Percentiles rank a stretch among this genome's conserved stretches.
Evolutionary conservation across 352 stramenopile species (phyloP).

Genomic region (Globisporangium spiculum): DNA sequence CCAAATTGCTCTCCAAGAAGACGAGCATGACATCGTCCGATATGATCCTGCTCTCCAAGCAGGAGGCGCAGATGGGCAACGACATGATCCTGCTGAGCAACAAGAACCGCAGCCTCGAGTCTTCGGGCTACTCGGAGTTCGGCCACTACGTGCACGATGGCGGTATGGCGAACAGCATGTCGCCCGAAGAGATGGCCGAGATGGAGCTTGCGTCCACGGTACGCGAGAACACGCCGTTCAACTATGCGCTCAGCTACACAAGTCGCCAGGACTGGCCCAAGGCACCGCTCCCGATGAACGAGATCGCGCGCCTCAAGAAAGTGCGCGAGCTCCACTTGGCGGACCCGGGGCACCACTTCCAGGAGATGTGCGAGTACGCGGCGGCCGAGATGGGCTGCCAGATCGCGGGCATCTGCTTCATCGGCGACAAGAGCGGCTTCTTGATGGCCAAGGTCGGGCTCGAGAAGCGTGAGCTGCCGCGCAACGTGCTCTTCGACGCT

Average conservation of each 20-base stretch:
- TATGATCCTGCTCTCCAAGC: slow-evolving; percentile 27
- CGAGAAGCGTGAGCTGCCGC: slow-evolving; percentile 73
- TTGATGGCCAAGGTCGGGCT: slow-evolving; percentile 77
- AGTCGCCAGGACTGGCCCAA: slow-evolving; percentile 82
- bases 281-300: slow-evolving; percentile 65
- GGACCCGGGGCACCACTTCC: slow-evolving; percentile 77
- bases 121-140: slow-evolving; percentile 40
- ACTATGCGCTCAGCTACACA: slow-evolving; percentile 79
- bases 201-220: slow-evolving; percentile 67
- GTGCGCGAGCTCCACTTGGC: slow-evolving; percentile 73
- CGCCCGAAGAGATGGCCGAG: slow-evolving; percentile 47
- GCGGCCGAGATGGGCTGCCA: slow-evolving; percentile 77
- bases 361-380: slow-evolving; percentile 86
- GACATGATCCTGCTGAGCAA: slow-evolving; percentile 61
- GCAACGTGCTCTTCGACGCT: slow-evolving; percentile 76
- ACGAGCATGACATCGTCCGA: slow-evolving; percentile 22
- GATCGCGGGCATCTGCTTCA: slow-evolving; percentile 80
- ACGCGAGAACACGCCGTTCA: slow-evolving; percentile 71
- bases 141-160: slow-evolving; percentile 36
- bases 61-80: slow-evolving; percentile 19
- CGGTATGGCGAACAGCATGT: slow-evolving; percentile 28
- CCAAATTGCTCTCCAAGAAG: slow-evolving; percentile 16
- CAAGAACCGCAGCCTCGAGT: slow-evolving; percentile 9
- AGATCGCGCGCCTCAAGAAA: slow-evolving; percentile 58
- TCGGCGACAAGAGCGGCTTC: slow-evolving; percentile 84